Percentiles rank a stretch among this genome's conserved stretches.
Evolutionary conservation across 148 eudicot species (phyloP).

Genomic region (Rhododendron ferrugineum): DNA sequence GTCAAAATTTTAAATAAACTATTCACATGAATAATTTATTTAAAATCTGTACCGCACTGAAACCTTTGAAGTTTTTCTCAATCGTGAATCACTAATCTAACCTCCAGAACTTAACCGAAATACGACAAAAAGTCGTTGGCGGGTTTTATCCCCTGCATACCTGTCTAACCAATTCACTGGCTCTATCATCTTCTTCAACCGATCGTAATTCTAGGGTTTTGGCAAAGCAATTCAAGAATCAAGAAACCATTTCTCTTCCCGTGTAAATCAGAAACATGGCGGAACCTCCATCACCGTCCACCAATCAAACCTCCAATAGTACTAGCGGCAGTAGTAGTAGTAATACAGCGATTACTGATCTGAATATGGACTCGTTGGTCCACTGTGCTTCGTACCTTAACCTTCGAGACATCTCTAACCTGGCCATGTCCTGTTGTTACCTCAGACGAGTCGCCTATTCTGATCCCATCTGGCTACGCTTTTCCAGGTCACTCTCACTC

Average conservation of each 20-base stretch:
- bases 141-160: not conserved
- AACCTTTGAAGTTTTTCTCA: too few species aligned
- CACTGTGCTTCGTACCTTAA: conserved; percentile 47
- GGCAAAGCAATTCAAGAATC: not conserved
- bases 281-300: conserved; percentile 6
- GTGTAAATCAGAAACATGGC: not conserved
- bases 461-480: conserved; percentile 56
- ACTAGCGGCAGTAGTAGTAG: not conserved
- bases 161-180: not conserved
- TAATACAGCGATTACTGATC: conserved; percentile 36
- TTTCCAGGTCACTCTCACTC: conserved; percentile 42
- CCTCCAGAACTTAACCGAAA: not conserved
- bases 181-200: not conserved
- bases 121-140: not conserved
- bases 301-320: conserved; percentile 14
- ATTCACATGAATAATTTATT: too few species aligned
- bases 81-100: not conserved
- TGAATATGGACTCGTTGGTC: conserved; percentile 45
- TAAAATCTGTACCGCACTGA: too few species aligned
- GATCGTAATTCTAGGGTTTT: not conserved
- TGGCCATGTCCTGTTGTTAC: conserved; percentile 60
- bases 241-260: not conserved
- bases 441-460: conserved; percentile 47
- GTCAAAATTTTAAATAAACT: too few species aligned
- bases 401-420: conserved; percentile 47